Percentiles rank a stretch among this genome's conserved stretches.
These are phyloP conservation scores for Gleditsia sinensis DNA, from an alignment of 306 rosid species.

Conservation along the genomic window DNA sequence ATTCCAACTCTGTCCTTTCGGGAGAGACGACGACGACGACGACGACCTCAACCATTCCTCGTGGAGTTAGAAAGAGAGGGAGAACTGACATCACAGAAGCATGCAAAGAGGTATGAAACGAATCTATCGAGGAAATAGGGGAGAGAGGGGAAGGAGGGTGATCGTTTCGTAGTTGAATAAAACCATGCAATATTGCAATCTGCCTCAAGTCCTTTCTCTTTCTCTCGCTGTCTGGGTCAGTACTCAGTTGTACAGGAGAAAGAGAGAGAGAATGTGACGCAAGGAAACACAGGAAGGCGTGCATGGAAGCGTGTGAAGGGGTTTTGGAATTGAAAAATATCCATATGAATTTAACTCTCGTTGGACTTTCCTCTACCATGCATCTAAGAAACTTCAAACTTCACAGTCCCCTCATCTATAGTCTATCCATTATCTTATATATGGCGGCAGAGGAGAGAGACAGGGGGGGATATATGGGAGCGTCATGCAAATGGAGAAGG, in stretches of 20 bases:
- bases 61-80: too few relatives aligned
- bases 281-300: conserved; percentile 48
- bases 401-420: neutral
- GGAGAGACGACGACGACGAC: neutral
- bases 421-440: neutral
- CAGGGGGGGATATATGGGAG: neutral
- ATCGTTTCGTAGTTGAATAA: neutral
- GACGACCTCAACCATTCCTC: too few relatives aligned
- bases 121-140: too few relatives aligned
- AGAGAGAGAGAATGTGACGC: conserved; percentile 52
- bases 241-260: conserved; percentile 13
- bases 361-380: conserved; percentile 48
- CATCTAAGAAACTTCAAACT: conserved; percentile 21
- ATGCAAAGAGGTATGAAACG: conserved; percentile 53
- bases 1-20: neutral
- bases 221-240: conserved; percentile 29
- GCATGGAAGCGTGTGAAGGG: conserved; percentile 75
- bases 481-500: neutral
- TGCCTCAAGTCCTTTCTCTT: conserved; percentile 32
- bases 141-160: too few relatives aligned
- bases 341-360: conserved; percentile 35
- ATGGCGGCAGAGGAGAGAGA: conserved; percentile 5
- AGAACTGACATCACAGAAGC: conserved; percentile 53
- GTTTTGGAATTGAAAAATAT: conserved; percentile 33
- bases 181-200: conserved; percentile 38